phyloP scores from a whole-genome alignment of 495 filamentous ascomycete species.

The Tuber melanosporum region DNA sequence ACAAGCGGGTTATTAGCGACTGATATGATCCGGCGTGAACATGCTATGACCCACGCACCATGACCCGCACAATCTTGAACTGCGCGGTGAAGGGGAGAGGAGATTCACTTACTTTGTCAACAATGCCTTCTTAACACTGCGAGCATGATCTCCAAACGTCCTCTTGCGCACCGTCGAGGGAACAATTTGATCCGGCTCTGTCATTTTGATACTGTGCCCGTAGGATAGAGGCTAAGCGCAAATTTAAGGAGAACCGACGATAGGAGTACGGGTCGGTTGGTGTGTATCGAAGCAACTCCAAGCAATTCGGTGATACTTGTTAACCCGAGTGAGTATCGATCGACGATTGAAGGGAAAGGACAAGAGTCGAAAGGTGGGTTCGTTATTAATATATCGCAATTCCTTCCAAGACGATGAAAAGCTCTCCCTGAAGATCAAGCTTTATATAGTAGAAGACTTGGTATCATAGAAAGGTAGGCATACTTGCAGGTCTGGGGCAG shows the following conservation, averaged over 20 bases:
- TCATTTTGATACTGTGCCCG: conserved; percentile 10
- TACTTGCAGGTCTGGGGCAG: too few relatives aligned
- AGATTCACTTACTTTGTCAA: conserved; percentile 48
- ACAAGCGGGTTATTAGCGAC: conserved; percentile 9
- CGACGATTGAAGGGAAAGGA: neutral
- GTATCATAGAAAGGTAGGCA: too few relatives aligned
- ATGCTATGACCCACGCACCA: neutral
- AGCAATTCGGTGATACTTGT: neutral
- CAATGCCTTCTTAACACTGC: conserved; percentile 45
- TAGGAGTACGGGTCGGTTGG: neutral
- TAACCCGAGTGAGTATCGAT: neutral
- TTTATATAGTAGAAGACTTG: too few relatives aligned
- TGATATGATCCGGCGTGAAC: neutral
- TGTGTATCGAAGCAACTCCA: neutral
- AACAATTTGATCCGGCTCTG: conserved; percentile 49
- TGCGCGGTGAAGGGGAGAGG: neutral
- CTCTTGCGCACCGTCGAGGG: conserved; percentile 47
- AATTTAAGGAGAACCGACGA: neutral
- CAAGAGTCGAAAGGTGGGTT: neutral
- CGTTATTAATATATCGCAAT: neutral
- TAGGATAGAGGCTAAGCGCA: neutral
- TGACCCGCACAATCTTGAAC: neutral
- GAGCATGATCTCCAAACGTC: conserved; percentile 43
- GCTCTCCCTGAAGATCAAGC: neutral
- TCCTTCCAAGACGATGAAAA: neutral